phyloP scores from a whole-genome alignment of 225 moss, liverwort and hornwort species.

The Straminergon stramineum region DNA sequence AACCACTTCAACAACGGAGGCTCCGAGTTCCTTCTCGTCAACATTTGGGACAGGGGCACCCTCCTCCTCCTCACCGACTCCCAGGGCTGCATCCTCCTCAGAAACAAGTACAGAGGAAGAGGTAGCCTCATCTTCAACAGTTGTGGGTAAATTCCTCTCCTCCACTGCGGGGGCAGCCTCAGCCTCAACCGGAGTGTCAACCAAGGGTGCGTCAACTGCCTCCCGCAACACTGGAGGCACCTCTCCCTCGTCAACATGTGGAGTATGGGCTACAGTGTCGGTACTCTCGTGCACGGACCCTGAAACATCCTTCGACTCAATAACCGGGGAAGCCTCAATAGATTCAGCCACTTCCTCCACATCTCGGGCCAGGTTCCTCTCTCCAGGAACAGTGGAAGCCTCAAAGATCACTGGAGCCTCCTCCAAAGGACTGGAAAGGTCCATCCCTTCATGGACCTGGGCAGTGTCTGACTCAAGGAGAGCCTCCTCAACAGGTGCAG shows the following conservation, averaged over 20 bases:
- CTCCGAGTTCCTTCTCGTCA: neutral
- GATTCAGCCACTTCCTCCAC: neutral
- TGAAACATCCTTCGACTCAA: neutral
- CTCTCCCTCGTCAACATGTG: neutral
- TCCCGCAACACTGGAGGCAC: neutral
- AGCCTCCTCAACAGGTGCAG: neutral
- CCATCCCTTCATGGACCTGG: neutral
- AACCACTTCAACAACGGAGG: neutral
- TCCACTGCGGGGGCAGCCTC: neutral
- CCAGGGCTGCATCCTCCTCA: neutral
- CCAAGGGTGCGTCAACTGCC: neutral
- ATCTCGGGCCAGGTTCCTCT: neutral
- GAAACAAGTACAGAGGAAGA: neutral
- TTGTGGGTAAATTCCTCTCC: neutral
- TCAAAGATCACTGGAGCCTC: neutral
- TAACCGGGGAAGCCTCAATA: neutral
- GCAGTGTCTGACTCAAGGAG: neutral
- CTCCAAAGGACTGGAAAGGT: neutral
- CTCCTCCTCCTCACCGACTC: neutral
- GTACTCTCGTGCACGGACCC: neutral
- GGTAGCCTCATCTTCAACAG: neutral
- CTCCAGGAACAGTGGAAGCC: neutral
- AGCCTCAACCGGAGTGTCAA: neutral
- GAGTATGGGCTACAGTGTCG: neutral
- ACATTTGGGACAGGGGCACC: neutral